Percentiles rank a stretch among this genome's conserved stretches.
phyloP scores from a whole-genome alignment of 2,329 filamentous ascomycete species.

The Raffaelea ambrosiae region DNA sequence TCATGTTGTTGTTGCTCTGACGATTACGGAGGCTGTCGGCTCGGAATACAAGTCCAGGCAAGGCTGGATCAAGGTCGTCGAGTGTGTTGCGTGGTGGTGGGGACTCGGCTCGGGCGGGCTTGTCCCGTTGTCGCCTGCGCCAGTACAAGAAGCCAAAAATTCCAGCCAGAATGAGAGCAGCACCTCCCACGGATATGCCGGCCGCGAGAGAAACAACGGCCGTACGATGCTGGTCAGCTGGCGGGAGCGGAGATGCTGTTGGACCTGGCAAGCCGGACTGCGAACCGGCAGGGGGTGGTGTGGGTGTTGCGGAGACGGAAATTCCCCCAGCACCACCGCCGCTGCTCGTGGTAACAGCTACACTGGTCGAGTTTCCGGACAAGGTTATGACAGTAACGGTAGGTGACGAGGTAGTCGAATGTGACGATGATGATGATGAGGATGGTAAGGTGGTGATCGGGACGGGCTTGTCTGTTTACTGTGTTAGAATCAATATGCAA shows the following conservation, averaged over 20 bases:
- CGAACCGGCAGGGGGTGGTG: too few species aligned
- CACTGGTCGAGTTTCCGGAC: too few species aligned
- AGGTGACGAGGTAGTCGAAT: too few species aligned
- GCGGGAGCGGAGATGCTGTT: background rate
- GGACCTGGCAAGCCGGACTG: background rate
- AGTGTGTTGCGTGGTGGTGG: slow-evolving; percentile 10
- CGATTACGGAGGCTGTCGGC: background rate
- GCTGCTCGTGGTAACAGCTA: too few species aligned
- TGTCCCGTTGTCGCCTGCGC: slow-evolving; percentile 2
- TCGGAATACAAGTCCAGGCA: slow-evolving; percentile 5
- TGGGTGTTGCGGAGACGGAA: too few species aligned
- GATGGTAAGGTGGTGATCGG: too few species aligned
- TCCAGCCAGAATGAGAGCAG: background rate
- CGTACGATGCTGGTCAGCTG: background rate
- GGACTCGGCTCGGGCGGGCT: slow-evolving; percentile 8
- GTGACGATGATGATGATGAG: too few species aligned
- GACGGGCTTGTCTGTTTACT: too few species aligned
- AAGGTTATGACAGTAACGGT: too few species aligned
- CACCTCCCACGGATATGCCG: slow-evolving; percentile 10
- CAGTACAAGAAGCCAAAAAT: slow-evolving; percentile 4
- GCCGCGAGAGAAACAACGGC: slow-evolving; percentile 8
- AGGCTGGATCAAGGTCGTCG: slow-evolving; percentile 4
- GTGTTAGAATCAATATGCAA: too few species aligned
- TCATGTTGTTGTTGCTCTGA: background rate
- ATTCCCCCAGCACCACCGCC: too few species aligned